Percentiles rank a stretch among this genome's conserved stretches.
Conservation (phyloP, 805 yeast genomes). For the Grigorovia humatica region DNA sequence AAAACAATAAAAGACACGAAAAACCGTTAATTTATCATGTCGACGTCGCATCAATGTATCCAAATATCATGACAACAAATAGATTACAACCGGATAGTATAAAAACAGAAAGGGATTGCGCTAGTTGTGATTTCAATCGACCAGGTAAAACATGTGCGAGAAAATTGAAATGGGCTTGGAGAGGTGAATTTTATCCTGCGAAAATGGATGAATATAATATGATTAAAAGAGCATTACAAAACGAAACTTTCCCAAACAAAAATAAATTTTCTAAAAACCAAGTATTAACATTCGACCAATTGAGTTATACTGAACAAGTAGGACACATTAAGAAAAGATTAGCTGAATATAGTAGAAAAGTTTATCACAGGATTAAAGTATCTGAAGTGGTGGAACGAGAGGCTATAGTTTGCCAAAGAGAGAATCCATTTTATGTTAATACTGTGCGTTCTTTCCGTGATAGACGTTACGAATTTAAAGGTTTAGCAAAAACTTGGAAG, state of each 20-base stretch:
- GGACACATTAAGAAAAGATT: constrained; percentile 62
- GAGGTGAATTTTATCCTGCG: constrained; percentile 93
- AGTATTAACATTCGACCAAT: constrained; percentile 59
- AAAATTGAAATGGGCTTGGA: constrained; percentile 91
- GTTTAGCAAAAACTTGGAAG: constrained; percentile 89
- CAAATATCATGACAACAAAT: constrained; percentile 96
- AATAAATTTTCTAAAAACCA: constrained; percentile 47
- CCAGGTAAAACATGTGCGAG: constrained; percentile 94
- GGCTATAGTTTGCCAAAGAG: constrained; percentile 93
- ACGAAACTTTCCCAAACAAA: constrained; percentile 62
- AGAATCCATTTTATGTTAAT: constrained; percentile 91
- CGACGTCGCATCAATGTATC: constrained; percentile 99
- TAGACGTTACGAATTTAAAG: constrained; percentile 91
- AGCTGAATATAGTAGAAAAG: constrained; percentile 75
- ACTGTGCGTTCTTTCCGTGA: constrained; percentile 93
- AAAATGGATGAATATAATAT: constrained; percentile 82
- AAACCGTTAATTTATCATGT: constrained; percentile 89
- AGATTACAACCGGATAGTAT: constrained; percentile 96
- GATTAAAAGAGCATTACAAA: constrained; percentile 74
- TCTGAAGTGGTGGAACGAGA: constrained; percentile 82
- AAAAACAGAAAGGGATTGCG: constrained; percentile 91
- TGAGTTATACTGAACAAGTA: constrained; percentile 71
- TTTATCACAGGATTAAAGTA: constrained; percentile 68
- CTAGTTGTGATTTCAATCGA: constrained; percentile 91
- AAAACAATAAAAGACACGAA: constrained; percentile 57